Conservation (phyloP, 2,329 filamentous ascomycete genomes). For the Aspergillus oerlinghausenensis region DNA sequence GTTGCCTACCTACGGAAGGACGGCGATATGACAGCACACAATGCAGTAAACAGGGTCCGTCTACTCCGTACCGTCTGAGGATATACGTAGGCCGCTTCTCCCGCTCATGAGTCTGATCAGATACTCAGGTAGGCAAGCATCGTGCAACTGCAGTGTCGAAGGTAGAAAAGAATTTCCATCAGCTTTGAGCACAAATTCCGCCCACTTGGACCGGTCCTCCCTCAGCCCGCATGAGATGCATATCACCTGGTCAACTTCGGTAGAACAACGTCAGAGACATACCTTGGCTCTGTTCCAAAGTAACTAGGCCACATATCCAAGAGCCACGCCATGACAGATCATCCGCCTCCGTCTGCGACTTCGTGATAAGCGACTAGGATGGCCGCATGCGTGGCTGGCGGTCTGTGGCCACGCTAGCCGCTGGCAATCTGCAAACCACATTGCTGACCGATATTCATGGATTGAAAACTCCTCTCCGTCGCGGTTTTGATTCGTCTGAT, state of each 20-base stretch:
- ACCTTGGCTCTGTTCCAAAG: neutral
- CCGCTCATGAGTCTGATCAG: neutral
- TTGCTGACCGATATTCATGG: neutral
- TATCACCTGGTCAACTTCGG: constrained; percentile 14
- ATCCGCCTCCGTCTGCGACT: constrained; percentile 6
- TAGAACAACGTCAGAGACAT: neutral
- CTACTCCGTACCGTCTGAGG: neutral
- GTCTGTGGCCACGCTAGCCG: constrained; percentile 1
- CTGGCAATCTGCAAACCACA: neutral
- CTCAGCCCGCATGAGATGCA: constrained; percentile 11
- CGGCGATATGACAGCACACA: neutral
- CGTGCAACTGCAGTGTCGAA: neutral
- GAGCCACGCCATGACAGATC: constrained; percentile 10
- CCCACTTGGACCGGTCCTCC: neutral
- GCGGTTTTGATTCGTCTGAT: neutral
- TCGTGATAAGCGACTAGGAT: constrained; percentile 10
- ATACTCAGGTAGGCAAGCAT: neutral
- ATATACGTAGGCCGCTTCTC: neutral
- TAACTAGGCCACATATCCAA: neutral
- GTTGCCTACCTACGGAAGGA: neutral
- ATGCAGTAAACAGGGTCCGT: neutral
- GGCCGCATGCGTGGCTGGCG: constrained; percentile 4
- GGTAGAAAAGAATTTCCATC: neutral
- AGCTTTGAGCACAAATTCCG: neutral
- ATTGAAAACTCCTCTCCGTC: neutral